Evolutionary conservation across 2,329 filamentous ascomycete genomes (phyloP), one percentile per base, ranked within the genome.

Genomic region (Ophiostoma australiae): DNA sequence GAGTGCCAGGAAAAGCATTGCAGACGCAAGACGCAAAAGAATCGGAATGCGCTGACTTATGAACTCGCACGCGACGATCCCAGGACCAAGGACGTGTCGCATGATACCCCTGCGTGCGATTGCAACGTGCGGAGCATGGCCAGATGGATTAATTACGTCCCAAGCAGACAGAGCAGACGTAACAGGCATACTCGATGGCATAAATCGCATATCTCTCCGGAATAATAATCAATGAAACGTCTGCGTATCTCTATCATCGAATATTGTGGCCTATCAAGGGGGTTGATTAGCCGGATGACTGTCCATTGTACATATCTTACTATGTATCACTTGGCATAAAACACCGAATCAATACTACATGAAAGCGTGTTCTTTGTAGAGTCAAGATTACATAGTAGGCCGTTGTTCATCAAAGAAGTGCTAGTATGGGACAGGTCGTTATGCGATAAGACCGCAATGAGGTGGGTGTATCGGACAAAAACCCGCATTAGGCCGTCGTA

Each of bases 341-440:
- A 48, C 5, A 17, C 44, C 44, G 44, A 48, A n/a, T n/a, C 17
- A 48, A 48, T 48, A 39, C 37, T 1, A 39, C n/a, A n/a, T n/a
- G n/a, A 39, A 8, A 39, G 13, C 37, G 37, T 10, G 10, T 39
- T 6, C 13, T 31, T 31, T 31, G 27, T 13, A 39, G 13, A 13
- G 37, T 11, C 8, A n/a, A 63, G 58, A 63, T 63, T 63, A 63
- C 13, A n/a, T n/a, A n/a, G n/a, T n/a, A n/a, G n/a, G 58, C 58
- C 27, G 58, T 20, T 1, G 27, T 63, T 13, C 27, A 63, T 33
- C 58, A 33, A 63, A 63, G 27, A 63, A 63, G 15, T 27, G 20
- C 13, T 20, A 63, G 27, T 1, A 52, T 20, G 44, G n/a, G 23
- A 23, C 13, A 27, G 52, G 52, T n/a, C n/a, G n/a, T 63, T 63